phyloP scores from a whole-genome alignment of 140 eudicot genomes.

The Ambrosia hybrid region DNA sequence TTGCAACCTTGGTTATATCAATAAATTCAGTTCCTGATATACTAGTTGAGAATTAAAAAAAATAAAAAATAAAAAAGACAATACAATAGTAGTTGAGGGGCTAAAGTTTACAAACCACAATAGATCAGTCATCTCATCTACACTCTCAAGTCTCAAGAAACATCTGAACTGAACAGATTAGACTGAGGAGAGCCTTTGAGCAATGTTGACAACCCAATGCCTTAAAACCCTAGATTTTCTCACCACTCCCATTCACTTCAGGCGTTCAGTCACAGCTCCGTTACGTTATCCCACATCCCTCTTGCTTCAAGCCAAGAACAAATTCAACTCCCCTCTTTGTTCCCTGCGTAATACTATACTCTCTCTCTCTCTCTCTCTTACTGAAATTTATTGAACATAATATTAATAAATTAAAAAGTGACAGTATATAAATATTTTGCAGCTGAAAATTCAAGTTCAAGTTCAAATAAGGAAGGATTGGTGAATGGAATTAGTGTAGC shows the following conservation, averaged over 20 bases:
- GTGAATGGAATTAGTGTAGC: conserved; percentile 43
- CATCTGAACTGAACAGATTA: no score
- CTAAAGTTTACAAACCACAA: no score
- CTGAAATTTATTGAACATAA: background rate
- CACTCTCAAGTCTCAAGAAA: no score
- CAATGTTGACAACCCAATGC: no score
- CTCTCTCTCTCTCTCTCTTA: background rate
- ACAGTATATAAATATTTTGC: conserved; percentile 10
- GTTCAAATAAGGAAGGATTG: conserved; percentile 22
- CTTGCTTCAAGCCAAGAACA: conserved; percentile 30
- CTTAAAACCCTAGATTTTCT: background rate
- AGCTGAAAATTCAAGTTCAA: conserved; percentile 36
- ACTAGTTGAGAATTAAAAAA: no score
- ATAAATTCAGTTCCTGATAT: no score
- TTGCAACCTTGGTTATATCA: no score
- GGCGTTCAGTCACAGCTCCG: conserved; percentile 18
- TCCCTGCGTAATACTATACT: conserved; percentile 22
- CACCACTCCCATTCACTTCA: conserved; percentile 31
- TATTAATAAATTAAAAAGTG: no score
- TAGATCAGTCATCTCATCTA: no score
- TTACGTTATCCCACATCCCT: conserved; percentile 27
- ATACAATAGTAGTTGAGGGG: no score
- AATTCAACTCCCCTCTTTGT: conserved; percentile 17
- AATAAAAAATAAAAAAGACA: no score
- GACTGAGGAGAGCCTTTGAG: no score